These are phyloP conservation scores for Friedmanniomyces endolithicus DNA, from an alignment of 495 filamentous ascomycete species.

Conservation along the genomic window DNA sequence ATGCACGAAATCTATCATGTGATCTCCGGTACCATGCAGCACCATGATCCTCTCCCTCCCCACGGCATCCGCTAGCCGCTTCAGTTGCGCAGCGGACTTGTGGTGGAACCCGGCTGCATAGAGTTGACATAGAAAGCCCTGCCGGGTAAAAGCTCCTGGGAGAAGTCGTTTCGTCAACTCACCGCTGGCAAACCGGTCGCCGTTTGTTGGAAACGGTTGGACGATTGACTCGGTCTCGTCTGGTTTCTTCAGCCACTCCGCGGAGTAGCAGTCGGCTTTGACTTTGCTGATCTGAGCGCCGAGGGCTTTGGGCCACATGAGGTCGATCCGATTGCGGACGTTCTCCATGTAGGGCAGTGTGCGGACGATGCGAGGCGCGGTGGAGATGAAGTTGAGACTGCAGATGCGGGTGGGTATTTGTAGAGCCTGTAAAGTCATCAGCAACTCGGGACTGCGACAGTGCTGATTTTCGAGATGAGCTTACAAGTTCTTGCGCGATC, in stretches of 20 bases:
- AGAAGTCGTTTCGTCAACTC: slow-evolving; percentile 56
- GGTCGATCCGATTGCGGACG: slow-evolving; percentile 50
- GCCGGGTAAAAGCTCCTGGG: slow-evolving; percentile 40
- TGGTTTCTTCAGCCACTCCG: slow-evolving; percentile 44
- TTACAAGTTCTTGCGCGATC: slow-evolving; percentile 71
- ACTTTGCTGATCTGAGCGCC: slow-evolving; percentile 44
- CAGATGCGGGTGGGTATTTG: slow-evolving; percentile 50
- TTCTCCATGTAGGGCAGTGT: slow-evolving; percentile 49
- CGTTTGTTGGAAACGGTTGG: slow-evolving; percentile 55
- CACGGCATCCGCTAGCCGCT: slow-evolving; percentile 48
- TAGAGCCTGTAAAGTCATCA: slow-evolving; percentile 32
- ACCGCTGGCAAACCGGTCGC: slow-evolving; percentile 64
- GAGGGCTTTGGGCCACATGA: slow-evolving; percentile 53
- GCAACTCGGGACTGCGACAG: too few species aligned
- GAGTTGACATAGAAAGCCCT: slow-evolving; percentile 63
- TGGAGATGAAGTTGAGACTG: slow-evolving; percentile 57
- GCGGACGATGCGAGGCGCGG: slow-evolving; percentile 58
- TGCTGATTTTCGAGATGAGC: slow-evolving; percentile 1
- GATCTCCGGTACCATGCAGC: slow-evolving; percentile 59
- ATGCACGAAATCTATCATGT: slow-evolving; percentile 60
- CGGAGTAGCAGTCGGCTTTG: slow-evolving; percentile 47
- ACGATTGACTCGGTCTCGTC: slow-evolving; percentile 42
- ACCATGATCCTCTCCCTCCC: slow-evolving; percentile 61
- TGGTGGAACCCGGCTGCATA: slow-evolving; percentile 70
- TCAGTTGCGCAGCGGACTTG: slow-evolving; percentile 53